phyloP scores from a whole-genome alignment of 768 basidiomycete species.

The Boletus reticuloceps region DNA sequence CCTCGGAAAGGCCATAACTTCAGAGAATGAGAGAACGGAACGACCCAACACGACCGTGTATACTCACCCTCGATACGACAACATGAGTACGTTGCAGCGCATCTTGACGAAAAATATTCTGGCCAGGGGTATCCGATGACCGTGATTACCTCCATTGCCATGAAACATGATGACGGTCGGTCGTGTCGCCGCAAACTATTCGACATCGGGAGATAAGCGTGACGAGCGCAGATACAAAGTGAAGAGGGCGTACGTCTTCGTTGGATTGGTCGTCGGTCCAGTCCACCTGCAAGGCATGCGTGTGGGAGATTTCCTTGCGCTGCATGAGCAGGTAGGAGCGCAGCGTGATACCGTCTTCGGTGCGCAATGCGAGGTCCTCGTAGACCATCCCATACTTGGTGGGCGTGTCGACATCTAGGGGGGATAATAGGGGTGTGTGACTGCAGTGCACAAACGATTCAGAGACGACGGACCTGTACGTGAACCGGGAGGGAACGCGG shows the following conservation, averaged over 20 bases:
- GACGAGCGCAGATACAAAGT: background rate
- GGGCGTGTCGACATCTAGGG: constrained; percentile 67
- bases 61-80: constrained; percentile 87
- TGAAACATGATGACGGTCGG: constrained; percentile 95
- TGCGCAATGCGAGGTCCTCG: constrained; percentile 68
- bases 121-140: constrained; percentile 88
- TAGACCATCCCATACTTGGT: constrained; percentile 69
- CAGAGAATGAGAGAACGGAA: background rate
- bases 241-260: constrained; percentile 49
- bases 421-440: background rate
- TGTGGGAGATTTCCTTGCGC: constrained; percentile 43
- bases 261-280: constrained; percentile 43
- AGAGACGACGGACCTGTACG: constrained; percentile 54
- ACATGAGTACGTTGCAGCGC: constrained; percentile 92
- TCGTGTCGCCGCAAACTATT: constrained; percentile 46
- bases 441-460: background rate
- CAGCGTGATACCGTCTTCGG: constrained; percentile 69
- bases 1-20: constrained; percentile 89
- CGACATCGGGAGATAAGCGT: background rate
- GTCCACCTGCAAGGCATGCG: constrained; percentile 34
- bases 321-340: constrained; percentile 77
- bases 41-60: background rate
- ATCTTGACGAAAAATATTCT: constrained; percentile 76
- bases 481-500: constrained; percentile 77
- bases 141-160: constrained; percentile 84